Conservation (phyloP, 2,329 filamentous ascomycete species). For the Beauveria sp. region DNA sequence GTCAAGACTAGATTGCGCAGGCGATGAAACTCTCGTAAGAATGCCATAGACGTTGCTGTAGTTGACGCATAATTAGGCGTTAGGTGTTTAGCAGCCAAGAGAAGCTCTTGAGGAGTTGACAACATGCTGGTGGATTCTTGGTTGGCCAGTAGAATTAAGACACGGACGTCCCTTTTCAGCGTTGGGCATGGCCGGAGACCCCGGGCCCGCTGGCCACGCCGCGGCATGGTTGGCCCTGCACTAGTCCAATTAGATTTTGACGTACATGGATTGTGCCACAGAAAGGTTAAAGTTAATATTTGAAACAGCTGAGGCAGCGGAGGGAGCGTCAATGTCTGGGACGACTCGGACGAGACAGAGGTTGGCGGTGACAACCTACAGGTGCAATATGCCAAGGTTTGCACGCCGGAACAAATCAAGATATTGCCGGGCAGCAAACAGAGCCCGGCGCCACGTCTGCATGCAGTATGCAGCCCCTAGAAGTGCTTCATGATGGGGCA, state of each 20-base stretch:
- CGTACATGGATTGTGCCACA: neutral
- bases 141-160: neutral
- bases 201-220: conserved; percentile 3
- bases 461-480: neutral
- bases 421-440: neutral
- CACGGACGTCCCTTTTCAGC: neutral
- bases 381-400: neutral
- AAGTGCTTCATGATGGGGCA: neutral
- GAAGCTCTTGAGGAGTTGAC: no score
- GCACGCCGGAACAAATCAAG: neutral
- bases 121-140: no score
- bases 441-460: neutral
- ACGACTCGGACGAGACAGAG: neutral
- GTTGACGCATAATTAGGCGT: neutral
- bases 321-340: neutral
- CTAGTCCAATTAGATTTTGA: neutral
- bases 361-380: neutral
- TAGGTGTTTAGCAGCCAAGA: no score
- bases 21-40: neutral
- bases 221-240: neutral
- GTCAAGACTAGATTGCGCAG: neutral
- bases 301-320: neutral
- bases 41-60: neutral
- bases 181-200: neutral
- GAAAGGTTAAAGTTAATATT: neutral